phyloP scores from a whole-genome alignment of 106 monocot genomes.

The Dendrobium officinale region DNA sequence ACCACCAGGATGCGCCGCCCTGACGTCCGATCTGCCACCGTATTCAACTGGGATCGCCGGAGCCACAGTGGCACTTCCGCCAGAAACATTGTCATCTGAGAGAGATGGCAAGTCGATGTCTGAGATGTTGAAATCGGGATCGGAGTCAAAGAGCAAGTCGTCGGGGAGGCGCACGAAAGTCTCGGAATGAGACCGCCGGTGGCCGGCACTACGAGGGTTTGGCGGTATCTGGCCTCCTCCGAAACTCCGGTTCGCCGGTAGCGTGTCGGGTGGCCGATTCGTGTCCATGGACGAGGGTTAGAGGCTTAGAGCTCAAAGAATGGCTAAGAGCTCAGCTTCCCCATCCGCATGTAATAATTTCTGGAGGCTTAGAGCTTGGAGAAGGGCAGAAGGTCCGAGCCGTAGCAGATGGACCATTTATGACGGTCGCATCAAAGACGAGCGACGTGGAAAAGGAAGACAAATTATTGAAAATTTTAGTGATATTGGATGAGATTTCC shows the following conservation, averaged over 20 bases:
- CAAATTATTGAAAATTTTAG: too few species aligned
- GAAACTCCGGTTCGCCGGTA: neutral
- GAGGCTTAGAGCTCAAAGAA: neutral
- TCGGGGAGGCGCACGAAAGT: conserved; percentile 78
- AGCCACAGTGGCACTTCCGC: neutral
- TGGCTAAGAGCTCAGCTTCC: too few species aligned
- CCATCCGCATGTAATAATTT: too few species aligned
- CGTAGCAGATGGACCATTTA: neutral
- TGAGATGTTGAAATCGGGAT: conserved; percentile 49
- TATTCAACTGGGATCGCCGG: conserved; percentile 1
- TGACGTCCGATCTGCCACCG: neutral
- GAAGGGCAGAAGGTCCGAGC: neutral
- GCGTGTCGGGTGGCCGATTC: neutral
- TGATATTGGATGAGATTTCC: too few species aligned
- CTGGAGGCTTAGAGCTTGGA: too few species aligned
- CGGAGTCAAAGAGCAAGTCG: conserved; percentile 72
- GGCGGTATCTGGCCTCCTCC: conserved; percentile 1
- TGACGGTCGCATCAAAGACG: neutral
- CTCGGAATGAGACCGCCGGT: conserved; percentile 87
- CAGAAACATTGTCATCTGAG: conserved; percentile 6
- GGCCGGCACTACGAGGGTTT: conserved; percentile 13
- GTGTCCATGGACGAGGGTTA: neutral
- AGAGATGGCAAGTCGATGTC: conserved; percentile 5
- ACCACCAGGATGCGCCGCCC: neutral
- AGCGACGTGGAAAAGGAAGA: neutral